phyloP scores from a whole-genome alignment of 805 yeast species.

The Ogataea parapolymorpha region DNA sequence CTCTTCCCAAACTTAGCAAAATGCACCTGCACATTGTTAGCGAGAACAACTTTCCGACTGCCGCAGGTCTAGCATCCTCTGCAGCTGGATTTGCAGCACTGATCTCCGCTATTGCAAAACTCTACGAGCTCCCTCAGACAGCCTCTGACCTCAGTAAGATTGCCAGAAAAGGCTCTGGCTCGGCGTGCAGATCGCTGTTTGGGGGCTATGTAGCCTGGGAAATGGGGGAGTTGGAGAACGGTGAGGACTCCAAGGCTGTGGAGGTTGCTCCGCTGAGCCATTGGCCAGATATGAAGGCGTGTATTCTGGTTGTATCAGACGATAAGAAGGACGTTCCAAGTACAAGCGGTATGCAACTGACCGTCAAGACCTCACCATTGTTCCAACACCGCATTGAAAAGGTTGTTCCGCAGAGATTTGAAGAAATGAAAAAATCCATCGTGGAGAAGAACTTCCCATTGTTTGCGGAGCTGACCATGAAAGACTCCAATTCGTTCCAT shows the following conservation, averaged over 20 bases:
- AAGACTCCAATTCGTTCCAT: conserved; percentile 95
- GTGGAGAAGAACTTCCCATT: conserved; percentile 64
- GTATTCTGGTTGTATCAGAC: conserved; percentile 88
- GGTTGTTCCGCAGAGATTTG: conserved; percentile 86
- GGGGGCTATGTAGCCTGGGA: conserved; percentile 99
- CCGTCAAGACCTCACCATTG: conserved; percentile 85
- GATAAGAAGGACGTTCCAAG: conserved; percentile 93
- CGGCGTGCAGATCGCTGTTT: conserved; percentile 94
- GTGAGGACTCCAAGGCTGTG: conserved; percentile 93
- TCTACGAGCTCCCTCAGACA: conserved; percentile 82
- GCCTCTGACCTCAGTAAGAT: conserved; percentile 83
- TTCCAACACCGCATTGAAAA: conserved; percentile 73
- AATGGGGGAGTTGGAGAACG: conserved; percentile 76
- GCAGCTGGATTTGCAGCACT: conserved; percentile 99
- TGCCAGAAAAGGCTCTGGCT: conserved; percentile 98
- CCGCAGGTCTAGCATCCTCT: conserved; percentile 96
- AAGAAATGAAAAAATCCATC: conserved; percentile 78
- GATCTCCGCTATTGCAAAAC: conserved; percentile 80
- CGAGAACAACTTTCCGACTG: conserved; percentile 97
- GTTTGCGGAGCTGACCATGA: conserved; percentile 92
- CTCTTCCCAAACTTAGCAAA: conserved; percentile 58
- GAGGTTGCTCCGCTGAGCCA: conserved; percentile 79
- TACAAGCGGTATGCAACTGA: conserved; percentile 94
- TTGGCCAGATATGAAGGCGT: conserved; percentile 94
- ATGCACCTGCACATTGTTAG: conserved; percentile 78